A percentile compares a stretch with the other conserved stretches of the same genome.
Conservation (phyloP, 108 stramenopile species). For the Aurantiochytrium sp. region DNA sequence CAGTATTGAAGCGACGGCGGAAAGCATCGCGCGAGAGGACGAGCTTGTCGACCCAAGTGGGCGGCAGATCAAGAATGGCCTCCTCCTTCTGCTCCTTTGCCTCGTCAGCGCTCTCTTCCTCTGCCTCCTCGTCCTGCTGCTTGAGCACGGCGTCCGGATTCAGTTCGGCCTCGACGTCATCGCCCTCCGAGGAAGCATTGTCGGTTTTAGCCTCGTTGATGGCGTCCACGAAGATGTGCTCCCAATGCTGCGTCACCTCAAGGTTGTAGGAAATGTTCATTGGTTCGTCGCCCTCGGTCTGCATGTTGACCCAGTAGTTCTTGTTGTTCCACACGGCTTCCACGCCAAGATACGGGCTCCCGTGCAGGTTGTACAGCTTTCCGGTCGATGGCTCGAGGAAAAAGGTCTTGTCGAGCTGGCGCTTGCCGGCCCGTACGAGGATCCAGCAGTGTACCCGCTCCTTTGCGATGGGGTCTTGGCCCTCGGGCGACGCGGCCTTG, state of each 20-base stretch:
- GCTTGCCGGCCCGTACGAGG: constrained; percentile 58
- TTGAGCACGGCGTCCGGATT: neutral
- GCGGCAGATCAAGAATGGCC: constrained; percentile 54
- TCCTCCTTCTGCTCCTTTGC: constrained; percentile 25
- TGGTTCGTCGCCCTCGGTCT: neutral
- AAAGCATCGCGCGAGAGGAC: constrained; percentile 38
- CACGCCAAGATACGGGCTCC: constrained; percentile 55
- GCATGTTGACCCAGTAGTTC: constrained; percentile 72
- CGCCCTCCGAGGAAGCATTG: neutral
- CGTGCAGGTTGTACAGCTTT: constrained; percentile 41
- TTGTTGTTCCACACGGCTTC: constrained; percentile 65
- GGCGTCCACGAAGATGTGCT: constrained; percentile 53
- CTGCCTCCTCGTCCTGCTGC: constrained; percentile 14
- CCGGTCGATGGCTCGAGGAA: constrained; percentile 74
- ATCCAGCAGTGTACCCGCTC: constrained; percentile 68
- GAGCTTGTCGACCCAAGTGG: constrained; percentile 53
- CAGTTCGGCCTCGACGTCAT: neutral
- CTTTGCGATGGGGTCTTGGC: constrained; percentile 38
- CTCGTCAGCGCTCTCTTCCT: neutral
- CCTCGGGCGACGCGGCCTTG: neutral
- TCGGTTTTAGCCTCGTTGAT: neutral
- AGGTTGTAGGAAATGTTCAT: constrained; percentile 25
- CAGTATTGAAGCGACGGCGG: constrained; percentile 50
- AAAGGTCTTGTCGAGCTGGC: constrained; percentile 42
- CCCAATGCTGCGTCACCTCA: constrained; percentile 40